Evolutionary conservation across 2,329 filamentous ascomycete species (phyloP), one percentile per base, ranked within the genome.

Genomic region (Trichoderma arundinaceum): DNA sequence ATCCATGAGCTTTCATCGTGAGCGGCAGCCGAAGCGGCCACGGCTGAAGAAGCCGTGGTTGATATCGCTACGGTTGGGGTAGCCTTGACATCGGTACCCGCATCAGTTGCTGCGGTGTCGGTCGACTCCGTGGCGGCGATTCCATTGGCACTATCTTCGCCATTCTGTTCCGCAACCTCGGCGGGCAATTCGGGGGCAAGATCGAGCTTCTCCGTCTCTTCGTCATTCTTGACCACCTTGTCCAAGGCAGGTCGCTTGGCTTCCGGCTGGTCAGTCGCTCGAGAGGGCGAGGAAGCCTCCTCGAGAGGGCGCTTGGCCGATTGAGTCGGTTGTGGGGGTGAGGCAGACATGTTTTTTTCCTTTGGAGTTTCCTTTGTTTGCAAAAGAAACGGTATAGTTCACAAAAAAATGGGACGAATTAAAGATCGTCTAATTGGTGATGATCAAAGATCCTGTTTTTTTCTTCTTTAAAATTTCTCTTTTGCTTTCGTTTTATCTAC

Each of bases 1-100:
- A 99, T 94, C 94, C 95, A 99, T 53, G 90, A 90, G 54, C 91
- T 93, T 82, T 99, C 95, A 75, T 99, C 95, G 72, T 95, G 90
- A 53, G 88, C 79, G 54, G 81, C 81, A 75, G 82, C 84, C 68
- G 83, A 78, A 77, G 82, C 79, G 74, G 74, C 72, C 7, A 76
- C 75, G 10, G 70, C 72, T 4, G 72, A 57, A 70, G 66, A 68
- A 9, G 53, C 51, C 72, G 74, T 80, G 15, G 66, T 65, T 72
- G 74, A 80, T 69, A 73, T 77, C 19, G 64, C 44, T 43, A 63
- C 46, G 28, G 59, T 63, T 1, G 59, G 59, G 19, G 49, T 53
- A 2, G 59, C 59, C 49, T 63, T 63, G 49, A 52, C 39, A 22
- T 35, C 28, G 17, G 67, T 65, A 72, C 81, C 73, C 70, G 71